Evolutionary conservation across 2,329 filamentous ascomycete species (phyloP).

Genomic region (Mycosphaerelloides madeirae): DNA sequence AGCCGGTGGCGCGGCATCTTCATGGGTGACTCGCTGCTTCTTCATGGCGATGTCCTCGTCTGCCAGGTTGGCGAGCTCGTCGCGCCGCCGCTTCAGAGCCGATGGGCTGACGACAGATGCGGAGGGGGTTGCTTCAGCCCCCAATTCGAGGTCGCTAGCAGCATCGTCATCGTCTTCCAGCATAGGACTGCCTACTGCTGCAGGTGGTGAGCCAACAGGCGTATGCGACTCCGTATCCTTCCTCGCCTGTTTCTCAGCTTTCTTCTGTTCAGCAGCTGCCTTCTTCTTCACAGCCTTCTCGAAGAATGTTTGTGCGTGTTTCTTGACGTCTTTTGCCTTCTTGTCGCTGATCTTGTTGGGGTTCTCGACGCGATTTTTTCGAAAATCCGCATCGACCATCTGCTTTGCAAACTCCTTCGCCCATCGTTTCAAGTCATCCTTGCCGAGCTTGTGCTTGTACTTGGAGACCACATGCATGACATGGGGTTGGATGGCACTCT

Average conservation of each 20-base stretch:
- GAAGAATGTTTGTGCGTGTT: slow-evolving; percentile 77
- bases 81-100: slow-evolving; percentile 24
- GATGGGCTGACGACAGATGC: slow-evolving; percentile 19
- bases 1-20: slow-evolving; percentile 31
- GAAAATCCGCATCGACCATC: slow-evolving; percentile 86
- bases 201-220: slow-evolving; percentile 26
- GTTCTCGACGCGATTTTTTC: slow-evolving; percentile 78
- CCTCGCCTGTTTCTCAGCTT: slow-evolving; percentile 45
- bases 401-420: slow-evolving; percentile 70
- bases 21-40: slow-evolving; percentile 28
- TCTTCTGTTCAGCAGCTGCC: slow-evolving; percentile 61
- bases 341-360: slow-evolving; percentile 72
- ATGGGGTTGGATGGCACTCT: slow-evolving; percentile 81
- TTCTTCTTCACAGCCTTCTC: slow-evolving; percentile 80
- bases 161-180: slow-evolving; percentile 22
- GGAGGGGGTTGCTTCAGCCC: slow-evolving; percentile 21
- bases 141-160: slow-evolving; percentile 26
- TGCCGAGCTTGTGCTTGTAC: slow-evolving; percentile 80
- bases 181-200: slow-evolving; percentile 17
- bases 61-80: slow-evolving; percentile 32
- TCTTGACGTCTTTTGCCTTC: slow-evolving; percentile 76
- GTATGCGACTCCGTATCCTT: slow-evolving; percentile 25
- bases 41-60: slow-evolving; percentile 28
- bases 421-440: slow-evolving; percentile 65
- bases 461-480: slow-evolving; percentile 83